Evolutionary conservation across 371 early-diverging fungal genomes (phyloP).

Genomic region (Mortierella sp.): DNA sequence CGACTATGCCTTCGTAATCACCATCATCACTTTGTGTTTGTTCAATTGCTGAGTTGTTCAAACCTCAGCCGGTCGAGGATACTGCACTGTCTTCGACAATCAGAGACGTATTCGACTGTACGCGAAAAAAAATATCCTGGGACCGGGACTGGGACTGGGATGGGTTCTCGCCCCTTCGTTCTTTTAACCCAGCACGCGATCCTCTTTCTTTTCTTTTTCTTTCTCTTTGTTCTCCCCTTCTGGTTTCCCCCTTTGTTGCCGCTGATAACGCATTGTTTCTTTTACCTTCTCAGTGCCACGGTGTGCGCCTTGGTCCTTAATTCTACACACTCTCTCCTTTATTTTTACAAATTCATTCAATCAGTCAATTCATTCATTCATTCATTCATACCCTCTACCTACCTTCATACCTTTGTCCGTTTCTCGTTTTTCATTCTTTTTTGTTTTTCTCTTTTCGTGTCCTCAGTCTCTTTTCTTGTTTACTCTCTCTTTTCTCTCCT

Average conservation of each 20-base stretch:
- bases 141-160: neutral
- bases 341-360: neutral
- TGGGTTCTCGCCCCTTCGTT: neutral
- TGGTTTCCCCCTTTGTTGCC: neutral
- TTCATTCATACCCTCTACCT: neutral
- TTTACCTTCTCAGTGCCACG: neutral
- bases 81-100: no score
- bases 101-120: neutral
- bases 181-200: constrained; percentile 5
- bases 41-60: neutral
- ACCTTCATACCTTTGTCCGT: neutral
- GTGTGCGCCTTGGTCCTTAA: neutral
- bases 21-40: neutral
- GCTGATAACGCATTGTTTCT: neutral
- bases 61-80: neutral
- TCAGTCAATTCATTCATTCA: neutral
- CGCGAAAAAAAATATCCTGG: neutral
- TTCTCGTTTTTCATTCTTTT: neutral
- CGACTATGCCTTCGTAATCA: neutral
- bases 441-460: neutral
- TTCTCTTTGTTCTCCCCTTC: neutral
- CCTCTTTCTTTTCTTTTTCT: neutral
- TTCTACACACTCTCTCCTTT: neutral
- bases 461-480: neutral
- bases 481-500: neutral